Base-by-base conservation (phyloP, 305 asterid genomes). In the Solanum hybrid region DNA sequence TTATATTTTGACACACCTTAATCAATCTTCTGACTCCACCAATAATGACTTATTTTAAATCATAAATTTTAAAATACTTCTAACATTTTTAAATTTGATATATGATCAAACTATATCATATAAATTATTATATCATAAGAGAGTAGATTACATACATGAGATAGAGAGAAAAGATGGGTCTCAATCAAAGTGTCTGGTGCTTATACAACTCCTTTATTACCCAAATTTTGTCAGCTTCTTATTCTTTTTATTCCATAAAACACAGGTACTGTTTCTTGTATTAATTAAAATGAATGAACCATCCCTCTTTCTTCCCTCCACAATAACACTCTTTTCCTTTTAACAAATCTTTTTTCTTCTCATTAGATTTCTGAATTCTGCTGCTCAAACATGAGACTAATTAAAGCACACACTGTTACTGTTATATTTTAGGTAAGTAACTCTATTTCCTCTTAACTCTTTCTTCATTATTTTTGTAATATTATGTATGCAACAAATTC, bases 31-130 rank as follows among this genome's bases (percentile, higher is more conserved):
- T 60, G 2, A 20, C 66, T 56, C 10, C 26, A 20, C 1, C 26
- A 60, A 60, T 60, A 60, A 0, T 22, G 0, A 64, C 72, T 64
- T 64, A n/a, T 64, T 64, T 38, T 10, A 0, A 0, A 38, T 0
- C 31, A 29, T 29, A 29, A 29, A 29, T 29, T 29, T 64, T 9
- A 60, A 60, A 7, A 60, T 7, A 60, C 26, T 60, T 5, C n/a
- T 51, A 51, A 17, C 4, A 56, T 56, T 56, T 60, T 20, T 7
- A 64, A 64, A 64, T 22, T 64, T 64, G 1, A 8, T 64, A 64
- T 64, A 0, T 64, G 3, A 0, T 64, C 27, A 64, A 64, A 64
- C 27, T 64, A 64, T 64, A 64, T 64, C 6, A 22, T n/a, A 64
- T 64, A 22, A 64, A 22, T 64, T 64, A 60, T 7, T 60, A 20